Evolutionary conservation across 805 yeast genomes (phyloP).

Genomic region (Diddensiella caesifluorescens): DNA sequence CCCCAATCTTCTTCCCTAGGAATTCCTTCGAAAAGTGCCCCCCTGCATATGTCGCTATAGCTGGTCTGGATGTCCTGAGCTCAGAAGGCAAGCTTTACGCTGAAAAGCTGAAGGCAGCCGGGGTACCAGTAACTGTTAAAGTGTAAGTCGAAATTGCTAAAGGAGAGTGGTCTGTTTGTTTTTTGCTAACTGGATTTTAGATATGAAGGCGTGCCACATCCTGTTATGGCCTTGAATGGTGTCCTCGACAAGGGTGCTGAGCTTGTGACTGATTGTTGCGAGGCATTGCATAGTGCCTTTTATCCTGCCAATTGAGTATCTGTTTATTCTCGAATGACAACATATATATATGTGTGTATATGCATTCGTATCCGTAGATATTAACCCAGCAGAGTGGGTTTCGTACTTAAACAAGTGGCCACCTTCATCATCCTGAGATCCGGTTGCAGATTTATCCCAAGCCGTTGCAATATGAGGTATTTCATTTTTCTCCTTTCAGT

Average conservation of each 20-base stretch:
- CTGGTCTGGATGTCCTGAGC: conserved; percentile 38
- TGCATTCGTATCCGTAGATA: neutral
- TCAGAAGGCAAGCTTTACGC: conserved; percentile 44
- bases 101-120: conserved; percentile 36
- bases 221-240: conserved; percentile 45
- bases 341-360: too few species aligned
- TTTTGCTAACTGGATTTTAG: conserved; percentile 19
- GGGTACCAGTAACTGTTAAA: conserved; percentile 28
- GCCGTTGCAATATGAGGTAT: conserved; percentile 30
- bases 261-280: conserved; percentile 14
- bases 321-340: neutral
- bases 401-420: conserved; percentile 32
- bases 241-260: conserved; percentile 24
- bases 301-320: too few species aligned
- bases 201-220: conserved; percentile 43
- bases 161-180: too few species aligned
- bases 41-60: conserved; percentile 34
- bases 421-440: conserved; percentile 24
- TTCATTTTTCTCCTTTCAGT: conserved; percentile 31
- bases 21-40: conserved; percentile 34
- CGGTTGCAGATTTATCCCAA: conserved; percentile 12
- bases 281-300: conserved; percentile 9
- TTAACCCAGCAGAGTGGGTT: conserved; percentile 26
- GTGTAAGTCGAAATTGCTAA: too few species aligned
- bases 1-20: conserved; percentile 40